Base-by-base conservation (phyloP, 2,329 filamentous ascomycete genomes). In the Sphaerostilbella broomeana region DNA sequence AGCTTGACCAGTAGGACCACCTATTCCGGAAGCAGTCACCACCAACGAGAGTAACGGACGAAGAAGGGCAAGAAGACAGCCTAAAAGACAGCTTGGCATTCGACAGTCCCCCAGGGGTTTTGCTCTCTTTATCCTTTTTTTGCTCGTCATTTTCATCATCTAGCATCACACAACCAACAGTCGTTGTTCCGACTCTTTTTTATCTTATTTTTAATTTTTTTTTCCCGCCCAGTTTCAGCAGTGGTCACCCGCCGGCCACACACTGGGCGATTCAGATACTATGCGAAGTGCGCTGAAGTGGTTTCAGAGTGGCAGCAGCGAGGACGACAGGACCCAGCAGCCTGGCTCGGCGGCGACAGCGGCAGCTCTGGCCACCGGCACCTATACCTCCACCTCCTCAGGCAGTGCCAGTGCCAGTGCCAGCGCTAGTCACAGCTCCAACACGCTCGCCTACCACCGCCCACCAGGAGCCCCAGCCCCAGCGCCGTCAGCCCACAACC, bases 251-350 rank as follows among this genome's bases (percentile, higher is more conserved):
- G 28, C 19, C 28, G 16, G 17, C 8, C 27, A 21, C 4, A n/a
- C 29, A 21, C n/a, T 16, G 18, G n/a, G 20, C 27, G 26, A 41
- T 29, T 20, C 17, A 20, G 26, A 30, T 30, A 47, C 38, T 27
- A 51, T 51, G 51, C 45, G 45, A 32, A 51, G 40, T 42, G 42
- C 49, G 34, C 35, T 54, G 46, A 49, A 36, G 36, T 55, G 55
- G 57, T 51, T 56, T 44, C 54, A 57, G 46, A 54, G 47, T 47
- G 47, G 52, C n/a, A n/a, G n/a, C n/a, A n/a, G n/a, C n/a, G n/a
- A n/a, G n/a, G n/a, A n/a, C 40, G 48, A 53, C 48, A 43, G 44
- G 34, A 29, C 34, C 34, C 38, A 40, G 16, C 37, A 27, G 38
- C 28, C 34, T 34, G 21, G 24, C 36, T 29, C 35, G 24, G 36